Base-by-base conservation (phyloP, 1,139 yeast species). In the Saccharomyces pastorianus region DNA sequence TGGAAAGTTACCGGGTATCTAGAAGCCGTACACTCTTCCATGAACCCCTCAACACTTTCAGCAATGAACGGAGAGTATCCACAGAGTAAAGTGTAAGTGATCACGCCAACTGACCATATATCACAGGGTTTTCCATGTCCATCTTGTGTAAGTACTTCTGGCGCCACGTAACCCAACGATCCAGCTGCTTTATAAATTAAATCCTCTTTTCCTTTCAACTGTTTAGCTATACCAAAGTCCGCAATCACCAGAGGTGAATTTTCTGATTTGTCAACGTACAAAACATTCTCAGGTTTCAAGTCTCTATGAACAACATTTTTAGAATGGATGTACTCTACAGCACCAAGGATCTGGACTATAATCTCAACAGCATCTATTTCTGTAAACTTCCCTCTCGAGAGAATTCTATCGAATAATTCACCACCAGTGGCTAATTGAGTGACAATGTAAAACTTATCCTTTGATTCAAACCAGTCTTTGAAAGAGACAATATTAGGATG, bases 31-130 rank as follows among this genome's bases (percentile, higher is more conserved):
- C 89, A 95, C 68, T 91, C 98, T 51, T 79, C 80, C 52, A 91
- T 72, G 65, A 91, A 91, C 59, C 88, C 96, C 53, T 79, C 80
- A 4, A 88, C 89, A 54, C 82, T 85, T 65, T 91, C 96, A 0
- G 96, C 83, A 52, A 93, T 75, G 71, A 91, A 90, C 4, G 98
- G 97, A 7, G 96, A 85, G 70, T 90, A 90, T 1, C 99, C 99
- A 64, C 95, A 89, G 52, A 93, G 76, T 53, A 91, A 74, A 0
- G 97, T 90, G 70, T 90, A 93, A 0, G 96, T 82, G 53, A 93
- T 88, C 8, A 90, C 96, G 23, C 97, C 97, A 48, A 90, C 70
- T 1, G 95, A 85, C 97, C 97, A 90, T 50, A 90, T 79, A 68
- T 90, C 97, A 69, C 96, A 89, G 1, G 96, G 91, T 66, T 86